Conservation (phyloP, 2,329 filamentous ascomycete genomes). For the Paecilomyces dactylethromorphus region DNA sequence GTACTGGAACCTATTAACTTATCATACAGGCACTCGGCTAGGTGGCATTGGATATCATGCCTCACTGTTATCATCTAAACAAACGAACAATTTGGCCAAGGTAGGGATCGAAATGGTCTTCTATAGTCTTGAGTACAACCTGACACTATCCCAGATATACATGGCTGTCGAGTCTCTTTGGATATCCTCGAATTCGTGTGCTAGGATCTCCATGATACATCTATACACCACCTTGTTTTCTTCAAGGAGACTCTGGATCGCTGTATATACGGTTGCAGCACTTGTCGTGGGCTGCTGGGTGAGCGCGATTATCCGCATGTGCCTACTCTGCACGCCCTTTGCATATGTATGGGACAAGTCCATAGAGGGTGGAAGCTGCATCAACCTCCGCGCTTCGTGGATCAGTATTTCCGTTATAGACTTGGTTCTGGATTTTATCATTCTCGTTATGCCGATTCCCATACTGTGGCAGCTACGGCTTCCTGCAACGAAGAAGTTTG, state of each 20-base stretch:
- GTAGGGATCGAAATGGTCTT: background rate
- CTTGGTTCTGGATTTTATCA: background rate
- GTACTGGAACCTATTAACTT: background rate
- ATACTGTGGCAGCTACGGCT: slow-evolving; percentile 1
- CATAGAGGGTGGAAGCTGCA: background rate
- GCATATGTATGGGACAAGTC: background rate
- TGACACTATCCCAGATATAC: background rate
- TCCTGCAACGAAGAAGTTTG: background rate
- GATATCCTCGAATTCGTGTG: background rate
- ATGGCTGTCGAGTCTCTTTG: background rate
- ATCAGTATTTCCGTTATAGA: background rate
- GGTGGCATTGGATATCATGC: background rate
- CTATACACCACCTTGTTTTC: background rate
- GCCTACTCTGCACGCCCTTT: background rate
- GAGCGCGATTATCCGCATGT: background rate
- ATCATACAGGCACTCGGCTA: background rate
- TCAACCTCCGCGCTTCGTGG: background rate
- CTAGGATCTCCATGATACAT: background rate
- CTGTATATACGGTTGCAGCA: background rate
- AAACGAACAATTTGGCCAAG: background rate
- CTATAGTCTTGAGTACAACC: background rate
- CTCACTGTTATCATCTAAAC: background rate
- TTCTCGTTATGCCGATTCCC: background rate
- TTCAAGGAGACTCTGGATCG: background rate
- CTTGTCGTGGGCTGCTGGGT: background rate